phyloP scores from a whole-genome alignment of 352 stramenopile species.

The Blastocystis sp. region DNA sequence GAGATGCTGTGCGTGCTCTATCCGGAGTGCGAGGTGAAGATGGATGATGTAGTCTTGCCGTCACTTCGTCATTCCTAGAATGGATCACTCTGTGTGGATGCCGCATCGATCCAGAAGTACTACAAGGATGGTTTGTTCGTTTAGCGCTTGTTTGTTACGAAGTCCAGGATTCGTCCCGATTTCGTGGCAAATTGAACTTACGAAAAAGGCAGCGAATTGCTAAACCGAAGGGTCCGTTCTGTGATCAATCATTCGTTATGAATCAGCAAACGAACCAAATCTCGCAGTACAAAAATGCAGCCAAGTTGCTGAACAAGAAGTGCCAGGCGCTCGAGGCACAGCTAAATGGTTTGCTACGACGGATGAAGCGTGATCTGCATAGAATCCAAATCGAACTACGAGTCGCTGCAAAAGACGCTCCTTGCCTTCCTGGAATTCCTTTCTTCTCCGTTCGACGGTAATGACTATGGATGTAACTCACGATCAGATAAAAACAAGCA shows the following conservation, averaged over 20 bases:
- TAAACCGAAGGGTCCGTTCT: background rate
- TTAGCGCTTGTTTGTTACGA: background rate
- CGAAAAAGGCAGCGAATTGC: background rate
- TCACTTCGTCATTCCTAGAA: background rate
- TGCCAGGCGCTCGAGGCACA: conserved; percentile 49
- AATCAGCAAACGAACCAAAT: conserved; percentile 42
- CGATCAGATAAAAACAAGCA: conserved; percentile 34
- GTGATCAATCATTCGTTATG: background rate
- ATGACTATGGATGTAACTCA: background rate
- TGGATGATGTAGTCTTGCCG: background rate
- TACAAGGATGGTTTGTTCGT: conserved; percentile 19
- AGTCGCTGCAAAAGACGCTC: background rate
- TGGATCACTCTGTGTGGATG: conserved; percentile 7
- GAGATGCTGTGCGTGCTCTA: conserved; percentile 37
- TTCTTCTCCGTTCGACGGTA: conserved; percentile 50
- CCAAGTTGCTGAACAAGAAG: conserved; percentile 64
- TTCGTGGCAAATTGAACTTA: background rate
- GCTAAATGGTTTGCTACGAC: conserved; percentile 4
- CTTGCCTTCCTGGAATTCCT: conserved; percentile 50
- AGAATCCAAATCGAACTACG: conserved; percentile 23
- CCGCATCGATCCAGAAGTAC: background rate
- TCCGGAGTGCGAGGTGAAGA: background rate
- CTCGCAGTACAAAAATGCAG: conserved; percentile 58
- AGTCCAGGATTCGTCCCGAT: background rate
- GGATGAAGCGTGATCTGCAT: background rate